Evolutionary conservation across 1,284 basidiomycete genomes (phyloP), one percentile per base, ranked within the genome.

Genomic region (Apiotrichum veenhuisii): DNA sequence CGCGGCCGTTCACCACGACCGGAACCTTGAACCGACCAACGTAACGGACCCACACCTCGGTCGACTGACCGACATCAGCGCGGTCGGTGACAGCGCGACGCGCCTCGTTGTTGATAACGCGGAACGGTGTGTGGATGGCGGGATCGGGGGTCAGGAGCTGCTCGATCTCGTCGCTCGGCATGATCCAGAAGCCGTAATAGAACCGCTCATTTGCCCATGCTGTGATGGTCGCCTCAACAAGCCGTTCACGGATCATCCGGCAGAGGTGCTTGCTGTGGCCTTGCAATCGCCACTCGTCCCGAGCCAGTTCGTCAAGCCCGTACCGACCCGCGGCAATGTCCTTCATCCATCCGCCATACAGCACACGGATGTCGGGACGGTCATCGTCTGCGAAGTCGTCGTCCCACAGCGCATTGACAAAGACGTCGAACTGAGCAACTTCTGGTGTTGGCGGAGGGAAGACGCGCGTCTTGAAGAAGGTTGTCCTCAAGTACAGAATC

Each of bases 121-220:
- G 18, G 10, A 61, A n/a, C 2, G 46, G 38, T 3, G 53, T 41
- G 36, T 61, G 59, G 17, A 54, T 25, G 10, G 15, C 5, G 15
- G 9, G 8, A 15, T 9, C 20, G 5, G 50, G 53, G 37, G 47
- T 18, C 20, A 43, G 20, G 8, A 64, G 47, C 50, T 64, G 63
- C 4, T 42, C 30, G 22, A 72, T 52, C 50, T 72, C 70, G 42
- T 70, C 69, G 18, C 54, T 56, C 4, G 70, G 70, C 27, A 61
- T 48, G 22, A 72, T 59, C 70, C 70, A 72, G 26, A 62, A 63
- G 10, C 64, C 70, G 20, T 53, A 46, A 26, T 57, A 47, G 25
- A 70, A 57, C 12, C 70, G 61, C 40, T 63, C 61, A 20, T 26
- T 52, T 46, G 63, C 45, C 54, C 58, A 72, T 17, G 57, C 51